Evolutionary conservation across 257 asterid species (phyloP).

Genomic region (Ehretia macrophylla): DNA sequence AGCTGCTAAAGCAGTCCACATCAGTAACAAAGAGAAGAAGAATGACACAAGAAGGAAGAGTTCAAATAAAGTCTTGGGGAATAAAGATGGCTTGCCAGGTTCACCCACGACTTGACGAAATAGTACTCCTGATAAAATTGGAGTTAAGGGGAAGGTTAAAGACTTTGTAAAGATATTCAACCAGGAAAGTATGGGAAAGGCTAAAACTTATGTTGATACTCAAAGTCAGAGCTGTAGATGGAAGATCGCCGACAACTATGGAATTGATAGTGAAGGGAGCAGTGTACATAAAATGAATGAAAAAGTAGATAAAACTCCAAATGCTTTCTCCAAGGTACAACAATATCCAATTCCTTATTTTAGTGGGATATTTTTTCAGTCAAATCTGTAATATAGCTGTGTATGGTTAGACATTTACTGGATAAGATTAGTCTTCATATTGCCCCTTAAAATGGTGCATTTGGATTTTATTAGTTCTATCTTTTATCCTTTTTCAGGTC

Average conservation of each 20-base stretch:
- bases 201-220: slow-evolving; percentile 25
- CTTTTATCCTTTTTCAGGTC: slow-evolving; percentile 34
- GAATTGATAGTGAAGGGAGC: slow-evolving; percentile 32
- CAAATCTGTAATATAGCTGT: not conserved
- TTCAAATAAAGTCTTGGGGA: slow-evolving; percentile 18
- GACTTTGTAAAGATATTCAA: slow-evolving; percentile 75
- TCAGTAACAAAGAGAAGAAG: slow-evolving; percentile 33
- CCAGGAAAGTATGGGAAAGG: slow-evolving; percentile 36
- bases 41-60: slow-evolving; percentile 15
- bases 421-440: not conserved
- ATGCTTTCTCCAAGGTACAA: slow-evolving; percentile 44
- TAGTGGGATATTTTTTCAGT: not conserved
- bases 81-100: slow-evolving; percentile 21
- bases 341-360: not conserved
- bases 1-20: slow-evolving; percentile 15
- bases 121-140: slow-evolving; percentile 23
- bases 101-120: slow-evolving; percentile 18
- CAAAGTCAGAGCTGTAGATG: slow-evolving; percentile 42
- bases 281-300: slow-evolving; percentile 28
- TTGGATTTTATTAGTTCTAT: not conserved
- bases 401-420: not conserved
- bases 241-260: slow-evolving; percentile 23
- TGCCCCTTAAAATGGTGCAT: slow-evolving; percentile 2
- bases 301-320: slow-evolving; percentile 31
- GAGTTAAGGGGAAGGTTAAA: slow-evolving; percentile 61